Evolutionary conservation across 2,329 filamentous ascomycete species (phyloP).

Genomic region (Balansia obtecta): DNA sequence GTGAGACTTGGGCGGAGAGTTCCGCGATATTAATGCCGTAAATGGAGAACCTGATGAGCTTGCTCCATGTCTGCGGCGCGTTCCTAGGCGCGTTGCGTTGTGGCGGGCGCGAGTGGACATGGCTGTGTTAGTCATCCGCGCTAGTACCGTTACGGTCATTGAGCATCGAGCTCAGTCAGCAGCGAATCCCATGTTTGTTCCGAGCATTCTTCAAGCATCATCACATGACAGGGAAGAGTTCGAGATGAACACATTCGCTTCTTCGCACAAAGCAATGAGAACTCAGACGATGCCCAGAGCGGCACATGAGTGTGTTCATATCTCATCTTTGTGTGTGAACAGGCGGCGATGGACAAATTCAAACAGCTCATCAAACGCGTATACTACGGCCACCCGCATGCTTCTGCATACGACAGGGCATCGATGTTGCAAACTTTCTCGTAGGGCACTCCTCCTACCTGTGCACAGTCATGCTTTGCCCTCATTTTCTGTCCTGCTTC

Average conservation of each 20-base stretch:
- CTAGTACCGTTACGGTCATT: neutral
- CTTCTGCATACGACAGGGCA: too few species aligned
- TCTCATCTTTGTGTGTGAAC: neutral
- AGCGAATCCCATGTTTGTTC: too few species aligned
- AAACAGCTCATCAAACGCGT: neutral
- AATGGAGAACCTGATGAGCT: neutral
- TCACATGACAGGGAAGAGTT: too few species aligned
- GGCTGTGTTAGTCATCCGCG: neutral
- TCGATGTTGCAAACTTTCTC: too few species aligned
- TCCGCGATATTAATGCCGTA: neutral
- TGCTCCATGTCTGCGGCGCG: neutral
- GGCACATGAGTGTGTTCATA: neutral
- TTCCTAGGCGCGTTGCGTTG: slow-evolving; percentile 2
- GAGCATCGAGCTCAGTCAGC: neutral
- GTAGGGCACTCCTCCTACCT: too few species aligned
- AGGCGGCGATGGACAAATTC: neutral
- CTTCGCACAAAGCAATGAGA: neutral
- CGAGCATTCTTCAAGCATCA: too few species aligned
- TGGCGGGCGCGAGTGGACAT: neutral
- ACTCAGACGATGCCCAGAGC: neutral
- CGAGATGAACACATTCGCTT: neutral
- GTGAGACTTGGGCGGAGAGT: neutral
- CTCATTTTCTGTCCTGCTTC: neutral
- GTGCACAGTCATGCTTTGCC: neutral
- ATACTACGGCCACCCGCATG: neutral